phyloP scores from a whole-genome alignment of 257 asterid genomes.

The Ilex asprella region DNA sequence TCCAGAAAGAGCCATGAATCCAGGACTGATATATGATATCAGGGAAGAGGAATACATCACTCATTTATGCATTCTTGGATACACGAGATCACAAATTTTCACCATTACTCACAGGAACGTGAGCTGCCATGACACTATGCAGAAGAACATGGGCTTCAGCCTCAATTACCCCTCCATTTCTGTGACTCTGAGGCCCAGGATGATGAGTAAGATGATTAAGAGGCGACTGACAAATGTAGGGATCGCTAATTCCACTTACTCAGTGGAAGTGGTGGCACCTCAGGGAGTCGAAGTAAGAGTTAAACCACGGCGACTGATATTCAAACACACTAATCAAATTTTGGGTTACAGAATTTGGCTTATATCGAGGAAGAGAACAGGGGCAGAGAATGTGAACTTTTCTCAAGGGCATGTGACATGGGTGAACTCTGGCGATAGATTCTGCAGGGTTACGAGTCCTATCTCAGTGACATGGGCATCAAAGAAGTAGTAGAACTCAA shows the following conservation, averaged over 20 bases:
- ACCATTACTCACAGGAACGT: slow-evolving; percentile 75
- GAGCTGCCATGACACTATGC: slow-evolving; percentile 55
- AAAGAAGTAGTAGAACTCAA: slow-evolving; percentile 18
- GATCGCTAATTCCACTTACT: slow-evolving; percentile 24
- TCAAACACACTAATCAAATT: slow-evolving; percentile 43
- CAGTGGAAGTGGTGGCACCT: slow-evolving; percentile 44
- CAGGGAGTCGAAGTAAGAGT: slow-evolving; percentile 70
- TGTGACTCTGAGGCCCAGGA: slow-evolving; percentile 47
- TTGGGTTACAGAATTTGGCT: slow-evolving; percentile 74
- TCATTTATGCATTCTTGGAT: slow-evolving; percentile 70
- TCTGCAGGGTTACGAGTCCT: slow-evolving; percentile 66
- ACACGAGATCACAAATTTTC: slow-evolving; percentile 54
- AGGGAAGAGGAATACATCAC: slow-evolving; percentile 49
- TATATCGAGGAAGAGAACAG: slow-evolving; percentile 31
- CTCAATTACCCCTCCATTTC: slow-evolving; percentile 84
- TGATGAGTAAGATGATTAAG: slow-evolving; percentile 38
- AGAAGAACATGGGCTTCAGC: slow-evolving; percentile 64
- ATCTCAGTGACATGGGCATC: slow-evolving; percentile 76
- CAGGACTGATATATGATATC: slow-evolving; percentile 76
- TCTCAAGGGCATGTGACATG: slow-evolving; percentile 70
- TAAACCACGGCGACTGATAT: slow-evolving; percentile 50
- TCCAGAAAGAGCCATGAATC: slow-evolving; percentile 61
- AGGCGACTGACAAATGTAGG: slow-evolving; percentile 71
- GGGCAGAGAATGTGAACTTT: slow-evolving; percentile 16
- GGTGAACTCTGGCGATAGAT: slow-evolving; percentile 42